Conservation (phyloP, 352 stramenopile species). For the Pythium volutum region DNA sequence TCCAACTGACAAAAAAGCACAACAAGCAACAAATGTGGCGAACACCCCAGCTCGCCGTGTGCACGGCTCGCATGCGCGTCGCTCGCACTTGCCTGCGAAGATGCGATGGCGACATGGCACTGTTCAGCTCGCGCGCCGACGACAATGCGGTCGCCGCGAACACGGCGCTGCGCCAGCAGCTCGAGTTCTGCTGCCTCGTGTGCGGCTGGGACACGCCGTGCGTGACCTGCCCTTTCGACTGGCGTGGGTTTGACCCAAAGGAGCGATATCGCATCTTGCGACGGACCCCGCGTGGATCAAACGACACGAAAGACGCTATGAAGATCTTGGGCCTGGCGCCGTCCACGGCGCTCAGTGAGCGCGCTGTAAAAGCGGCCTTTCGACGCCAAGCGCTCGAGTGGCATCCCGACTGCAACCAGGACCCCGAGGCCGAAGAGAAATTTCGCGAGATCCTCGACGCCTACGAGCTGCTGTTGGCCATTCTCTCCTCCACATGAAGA, state of each 20-base stretch:
- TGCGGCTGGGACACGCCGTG: slow-evolving; percentile 62
- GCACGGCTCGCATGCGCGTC: background rate
- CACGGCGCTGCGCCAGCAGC: slow-evolving; percentile 47
- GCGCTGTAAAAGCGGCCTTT: slow-evolving; percentile 54
- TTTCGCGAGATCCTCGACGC: slow-evolving; percentile 88
- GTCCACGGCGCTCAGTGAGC: slow-evolving; percentile 4
- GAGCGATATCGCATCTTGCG: slow-evolving; percentile 28
- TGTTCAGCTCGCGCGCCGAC: slow-evolving; percentile 16
- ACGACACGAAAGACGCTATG: slow-evolving; percentile 15
- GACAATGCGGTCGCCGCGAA: slow-evolving; percentile 21
- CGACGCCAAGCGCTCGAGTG: slow-evolving; percentile 80
- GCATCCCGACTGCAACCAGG: slow-evolving; percentile 91
- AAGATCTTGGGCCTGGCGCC: slow-evolving; percentile 3
- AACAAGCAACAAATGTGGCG: slow-evolving; percentile 23
- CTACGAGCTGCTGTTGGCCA: slow-evolving; percentile 81
- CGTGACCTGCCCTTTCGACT: slow-evolving; percentile 63
- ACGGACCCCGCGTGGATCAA: background rate
- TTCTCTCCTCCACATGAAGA: slow-evolving; percentile 9
- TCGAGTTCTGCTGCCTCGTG: slow-evolving; percentile 71
- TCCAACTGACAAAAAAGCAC: no score
- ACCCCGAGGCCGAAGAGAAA: slow-evolving; percentile 61
- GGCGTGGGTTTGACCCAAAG: slow-evolving; percentile 59
- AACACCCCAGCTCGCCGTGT: background rate
- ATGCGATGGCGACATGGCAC: background rate
- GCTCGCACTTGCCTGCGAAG: no score